Conservation (phyloP, 768 basidiomycete species). For the Floccularia luteovirens region DNA sequence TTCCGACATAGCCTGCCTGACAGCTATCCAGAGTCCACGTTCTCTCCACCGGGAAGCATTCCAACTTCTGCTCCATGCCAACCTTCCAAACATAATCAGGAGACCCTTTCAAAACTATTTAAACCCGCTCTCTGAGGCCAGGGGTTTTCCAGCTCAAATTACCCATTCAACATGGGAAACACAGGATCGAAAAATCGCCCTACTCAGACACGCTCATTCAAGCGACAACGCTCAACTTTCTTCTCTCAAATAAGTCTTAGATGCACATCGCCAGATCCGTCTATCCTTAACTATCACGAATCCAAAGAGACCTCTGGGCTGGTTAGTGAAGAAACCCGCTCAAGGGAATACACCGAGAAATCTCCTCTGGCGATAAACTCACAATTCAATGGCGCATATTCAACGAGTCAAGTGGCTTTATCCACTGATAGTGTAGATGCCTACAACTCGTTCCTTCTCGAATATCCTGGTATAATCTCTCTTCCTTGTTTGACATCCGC, state of each 20-base stretch:
- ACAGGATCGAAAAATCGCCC: slow-evolving; percentile 15
- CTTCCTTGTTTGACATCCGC: neutral
- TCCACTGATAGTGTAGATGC: slow-evolving; percentile 30
- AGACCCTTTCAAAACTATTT: neutral
- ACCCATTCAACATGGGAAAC: slow-evolving; percentile 21
- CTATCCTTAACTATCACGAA: slow-evolving; percentile 23
- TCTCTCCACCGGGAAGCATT: neutral
- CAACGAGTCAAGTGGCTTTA: slow-evolving; percentile 15
- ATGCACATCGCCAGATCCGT: slow-evolving; percentile 26
- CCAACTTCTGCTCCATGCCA: neutral
- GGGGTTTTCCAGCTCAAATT: neutral
- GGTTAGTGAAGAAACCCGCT: slow-evolving; percentile 19
- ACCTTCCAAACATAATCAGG: slow-evolving; percentile 1
- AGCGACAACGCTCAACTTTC: slow-evolving; percentile 23
- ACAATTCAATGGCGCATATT: slow-evolving; percentile 12
- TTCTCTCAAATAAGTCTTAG: slow-evolving; percentile 32
- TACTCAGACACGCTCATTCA: slow-evolving; percentile 14
- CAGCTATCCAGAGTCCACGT: neutral
- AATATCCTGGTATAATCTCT: slow-evolving; percentile 23
- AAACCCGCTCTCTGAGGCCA: neutral
- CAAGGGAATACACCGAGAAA: slow-evolving; percentile 15
- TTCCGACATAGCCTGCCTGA: neutral
- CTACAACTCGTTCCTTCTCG: slow-evolving; percentile 41
- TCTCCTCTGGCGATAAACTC: slow-evolving; percentile 12
- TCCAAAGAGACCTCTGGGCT: slow-evolving; percentile 32